Conservation (phyloP, 106 monocot species). For the Allium fistulosum region DNA sequence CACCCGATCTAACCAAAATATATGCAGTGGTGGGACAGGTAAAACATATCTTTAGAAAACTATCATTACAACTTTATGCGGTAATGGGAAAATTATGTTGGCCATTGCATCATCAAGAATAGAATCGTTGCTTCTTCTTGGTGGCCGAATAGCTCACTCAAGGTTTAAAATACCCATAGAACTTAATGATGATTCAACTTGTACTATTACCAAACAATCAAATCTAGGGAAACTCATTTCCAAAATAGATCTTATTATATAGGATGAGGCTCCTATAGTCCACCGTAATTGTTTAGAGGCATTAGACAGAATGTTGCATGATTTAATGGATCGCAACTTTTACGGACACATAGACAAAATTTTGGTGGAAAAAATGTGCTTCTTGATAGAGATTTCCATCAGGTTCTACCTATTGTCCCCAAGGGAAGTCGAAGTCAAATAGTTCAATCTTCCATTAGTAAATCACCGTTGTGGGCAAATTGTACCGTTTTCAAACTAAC, state of each 20-base stretch:
- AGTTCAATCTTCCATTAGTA: not conserved
- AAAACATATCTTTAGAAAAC: conserved; percentile 19
- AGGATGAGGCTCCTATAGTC: conserved; percentile 6
- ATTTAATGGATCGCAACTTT: not conserved
- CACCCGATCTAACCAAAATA: no score
- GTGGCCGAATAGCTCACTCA: conserved; percentile 21
- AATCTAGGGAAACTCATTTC: conserved; percentile 7
- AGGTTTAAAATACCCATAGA: conserved; percentile 23
- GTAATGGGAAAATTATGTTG: conserved; percentile 6
- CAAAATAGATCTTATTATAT: conserved; percentile 2
- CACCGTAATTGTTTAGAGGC: conserved; percentile 11
- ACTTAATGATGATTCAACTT: conserved; percentile 2
- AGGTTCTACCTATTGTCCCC: conserved; percentile 13
- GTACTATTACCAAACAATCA: conserved; percentile 6
- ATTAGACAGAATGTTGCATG: conserved; percentile 7
- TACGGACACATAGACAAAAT: no score
- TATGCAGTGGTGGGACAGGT: conserved; percentile 14
- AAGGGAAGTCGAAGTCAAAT: conserved; percentile 4
- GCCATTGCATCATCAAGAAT: conserved; percentile 15
- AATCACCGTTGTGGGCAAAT: not conserved
- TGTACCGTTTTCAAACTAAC: not conserved
- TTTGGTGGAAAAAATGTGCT: conserved; percentile 6
- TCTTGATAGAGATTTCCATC: conserved; percentile 19
- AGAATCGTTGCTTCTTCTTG: conserved; percentile 6
- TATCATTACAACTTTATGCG: not conserved